Evolutionary conservation across 108 stramenopile genomes (phyloP).

Genomic region (Skeletonema costatum): DNA sequence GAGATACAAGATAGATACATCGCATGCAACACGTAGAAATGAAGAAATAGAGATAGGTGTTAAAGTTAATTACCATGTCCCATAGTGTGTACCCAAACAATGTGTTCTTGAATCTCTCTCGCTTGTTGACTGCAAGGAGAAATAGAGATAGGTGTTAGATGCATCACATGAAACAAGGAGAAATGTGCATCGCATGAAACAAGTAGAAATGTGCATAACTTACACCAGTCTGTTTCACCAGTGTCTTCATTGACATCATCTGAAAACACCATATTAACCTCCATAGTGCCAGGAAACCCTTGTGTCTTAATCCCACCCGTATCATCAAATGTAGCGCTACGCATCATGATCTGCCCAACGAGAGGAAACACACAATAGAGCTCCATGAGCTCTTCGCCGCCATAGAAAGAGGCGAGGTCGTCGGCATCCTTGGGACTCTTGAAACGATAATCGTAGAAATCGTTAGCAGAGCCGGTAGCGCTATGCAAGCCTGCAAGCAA

Average conservation of each 20-base stretch:
- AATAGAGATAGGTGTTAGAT: neutral
- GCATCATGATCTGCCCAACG: constrained; percentile 55
- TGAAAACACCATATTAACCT: constrained; percentile 49
- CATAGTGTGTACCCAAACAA: constrained; percentile 39
- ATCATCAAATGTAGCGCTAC: constrained; percentile 50
- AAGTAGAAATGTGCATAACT: no score
- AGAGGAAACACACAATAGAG: constrained; percentile 56
- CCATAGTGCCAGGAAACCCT: constrained; percentile 44
- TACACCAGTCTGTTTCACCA: constrained; percentile 22
- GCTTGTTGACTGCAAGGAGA: constrained; percentile 41
- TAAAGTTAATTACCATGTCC: constrained; percentile 54
- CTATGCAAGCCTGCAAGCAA: neutral
- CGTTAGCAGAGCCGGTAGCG: constrained; percentile 22
- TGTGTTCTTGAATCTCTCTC: constrained; percentile 46
- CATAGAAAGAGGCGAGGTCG: constrained; percentile 52
- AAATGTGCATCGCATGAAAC: neutral
- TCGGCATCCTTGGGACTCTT: constrained; percentile 31
- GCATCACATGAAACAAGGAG: neutral
- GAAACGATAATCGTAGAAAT: constrained; percentile 51
- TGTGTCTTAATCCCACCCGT: constrained; percentile 37
- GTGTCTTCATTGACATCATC: constrained; percentile 40
- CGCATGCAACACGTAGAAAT: no score
- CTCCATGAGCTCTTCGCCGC: constrained; percentile 61
- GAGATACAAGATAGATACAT: neutral
- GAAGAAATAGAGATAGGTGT: no score